These are phyloP conservation scores for Lodderomyces orthopsilosis DNA, from an alignment of 1,139 yeast genomes.

Conservation along the genomic window DNA sequence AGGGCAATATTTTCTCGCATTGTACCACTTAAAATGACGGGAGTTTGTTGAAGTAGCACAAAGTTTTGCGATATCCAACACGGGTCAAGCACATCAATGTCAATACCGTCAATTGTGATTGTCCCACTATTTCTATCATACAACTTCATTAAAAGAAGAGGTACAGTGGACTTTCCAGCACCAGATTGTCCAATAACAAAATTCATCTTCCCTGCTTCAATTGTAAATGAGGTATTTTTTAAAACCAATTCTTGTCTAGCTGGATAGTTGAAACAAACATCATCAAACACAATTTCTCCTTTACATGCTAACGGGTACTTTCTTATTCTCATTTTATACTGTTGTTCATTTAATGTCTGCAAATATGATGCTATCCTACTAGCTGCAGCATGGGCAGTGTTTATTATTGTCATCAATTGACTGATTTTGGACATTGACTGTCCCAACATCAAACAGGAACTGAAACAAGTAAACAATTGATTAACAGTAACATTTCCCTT, in stretches of 20 bases:
- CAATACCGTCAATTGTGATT: conserved; percentile 54
- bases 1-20: conserved; percentile 62
- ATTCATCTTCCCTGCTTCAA: conserved; percentile 48
- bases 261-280: conserved; percentile 63
- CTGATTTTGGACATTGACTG: conserved; percentile 52
- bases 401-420: conserved; percentile 52
- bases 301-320: conserved; percentile 27
- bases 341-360: background rate
- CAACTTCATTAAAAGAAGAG: conserved; percentile 58
- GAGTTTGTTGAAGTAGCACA: conserved; percentile 70
- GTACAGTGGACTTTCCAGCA: conserved; percentile 84
- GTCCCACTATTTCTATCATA: conserved; percentile 62
- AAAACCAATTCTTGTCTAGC: conserved; percentile 50
- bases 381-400: conserved; percentile 64
- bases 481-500: conserved; percentile 51
- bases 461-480: conserved; percentile 76
- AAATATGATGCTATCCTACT: conserved; percentile 26
- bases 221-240: conserved; percentile 38
- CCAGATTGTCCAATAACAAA: conserved; percentile 86
- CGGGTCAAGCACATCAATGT: conserved; percentile 40
- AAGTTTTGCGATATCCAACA: conserved; percentile 62
- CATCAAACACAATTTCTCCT: conserved; percentile 49
- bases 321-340: background rate
- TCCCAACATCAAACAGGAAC: conserved; percentile 73
- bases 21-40: conserved; percentile 60